Base-by-base conservation (phyloP, 179 eudicot genomes). In the Silene coronaria region DNA sequence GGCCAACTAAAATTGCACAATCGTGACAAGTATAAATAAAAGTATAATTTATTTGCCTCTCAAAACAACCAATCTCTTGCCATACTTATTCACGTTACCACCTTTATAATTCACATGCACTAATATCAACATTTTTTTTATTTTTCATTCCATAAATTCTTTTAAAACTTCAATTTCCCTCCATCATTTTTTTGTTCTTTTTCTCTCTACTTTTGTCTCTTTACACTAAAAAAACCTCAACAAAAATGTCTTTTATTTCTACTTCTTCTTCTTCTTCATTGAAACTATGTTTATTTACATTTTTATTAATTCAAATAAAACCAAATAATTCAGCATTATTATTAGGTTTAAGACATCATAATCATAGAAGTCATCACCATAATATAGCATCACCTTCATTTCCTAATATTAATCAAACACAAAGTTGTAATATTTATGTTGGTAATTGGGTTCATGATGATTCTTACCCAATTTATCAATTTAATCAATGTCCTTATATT, bases 401-500 rank as follows among this genome's bases (percentile, higher is more conserved):
- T 67, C 34, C 78, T 51, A 42, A 78, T 21, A 0, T 42, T 1
- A 91, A 94, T 71, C 85, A 75, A 55, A 88, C 80, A 70, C n/a
- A 14, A 14, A 66, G 77, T 7, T 92, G 98, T 23, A 81, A 88
- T 75, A 62, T 92, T 46, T 94, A 92, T 78, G 73, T 80, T n/a
- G 98, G 98, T 62, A 72, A 64, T 63, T 94, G 98, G 98, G 85
- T 94, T 51, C 82, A 42, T 10, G 98, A 94, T 27, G 84, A 84
- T 3, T 73, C 91, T 19, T 89, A 86, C 80, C 94, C 96, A 0
- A 1, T 88, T 22, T 94, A 94, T 78, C 84, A 80, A 17, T 82
- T 83, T 42, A 81, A 86, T 69, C 75, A 84, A 23, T 94, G 98
- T 70, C 88, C 92, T 6, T 59, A 86, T 32, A 84, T 94, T 72